These are phyloP conservation scores for Penicillium sp. DNA, from an alignment of 2,329 filamentous ascomycete species.

Conservation along the genomic window DNA sequence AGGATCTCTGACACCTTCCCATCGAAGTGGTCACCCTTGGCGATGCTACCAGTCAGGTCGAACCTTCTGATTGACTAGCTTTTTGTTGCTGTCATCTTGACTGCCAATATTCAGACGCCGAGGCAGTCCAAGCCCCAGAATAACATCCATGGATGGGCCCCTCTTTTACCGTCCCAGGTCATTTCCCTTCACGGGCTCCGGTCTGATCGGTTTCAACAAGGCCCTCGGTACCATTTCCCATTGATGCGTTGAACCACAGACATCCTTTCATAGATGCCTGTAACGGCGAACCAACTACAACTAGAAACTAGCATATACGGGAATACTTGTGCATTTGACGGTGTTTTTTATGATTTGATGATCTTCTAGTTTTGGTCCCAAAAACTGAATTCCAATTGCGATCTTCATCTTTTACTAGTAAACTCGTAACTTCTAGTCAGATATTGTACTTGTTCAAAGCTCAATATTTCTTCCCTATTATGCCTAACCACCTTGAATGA, in stretches of 20 bases:
- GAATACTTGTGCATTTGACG: background rate
- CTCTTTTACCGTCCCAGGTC: background rate
- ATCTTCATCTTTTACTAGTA: no score
- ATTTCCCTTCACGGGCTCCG: background rate
- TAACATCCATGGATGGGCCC: background rate
- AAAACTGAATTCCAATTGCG: background rate
- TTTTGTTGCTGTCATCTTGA: background rate
- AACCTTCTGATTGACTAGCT: background rate
- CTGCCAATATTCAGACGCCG: no score
- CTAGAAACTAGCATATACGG: background rate
- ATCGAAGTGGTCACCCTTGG: background rate
- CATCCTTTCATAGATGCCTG: background rate
- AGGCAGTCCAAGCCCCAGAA: background rate
- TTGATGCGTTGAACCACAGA: background rate
- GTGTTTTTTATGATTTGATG: conserved; percentile 1
- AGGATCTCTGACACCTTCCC: background rate
- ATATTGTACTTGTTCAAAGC: no score
- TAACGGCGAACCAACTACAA: background rate
- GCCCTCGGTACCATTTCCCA: background rate
- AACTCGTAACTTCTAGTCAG: no score
- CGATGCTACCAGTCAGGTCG: background rate
- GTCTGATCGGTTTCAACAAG: background rate
- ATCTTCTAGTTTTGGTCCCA: background rate
- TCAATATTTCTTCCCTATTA: no score
- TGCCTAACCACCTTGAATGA: no score